These are phyloP conservation scores for Crucihimalaya himalaica DNA, from an alignment of 345 rosid genomes.

Conservation along the genomic window DNA sequence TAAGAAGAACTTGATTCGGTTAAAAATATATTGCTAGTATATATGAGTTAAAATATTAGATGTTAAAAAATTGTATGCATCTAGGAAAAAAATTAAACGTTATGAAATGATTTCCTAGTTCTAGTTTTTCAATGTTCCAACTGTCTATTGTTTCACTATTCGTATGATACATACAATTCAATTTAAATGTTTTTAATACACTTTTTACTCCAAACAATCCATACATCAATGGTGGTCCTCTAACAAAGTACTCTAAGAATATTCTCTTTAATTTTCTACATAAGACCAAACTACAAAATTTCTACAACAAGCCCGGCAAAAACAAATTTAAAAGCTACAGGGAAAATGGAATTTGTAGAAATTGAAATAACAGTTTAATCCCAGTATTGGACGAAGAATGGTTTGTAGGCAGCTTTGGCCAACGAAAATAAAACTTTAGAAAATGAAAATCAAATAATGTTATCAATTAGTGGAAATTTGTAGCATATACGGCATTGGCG, in stretches of 20 bases:
- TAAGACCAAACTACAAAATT: conserved; percentile 28
- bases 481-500: background rate
- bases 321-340: background rate
- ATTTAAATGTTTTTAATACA: background rate
- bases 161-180: conserved; percentile 8
- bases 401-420: conserved; percentile 3
- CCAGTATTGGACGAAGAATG: background rate
- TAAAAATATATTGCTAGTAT: background rate
- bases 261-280: conserved; percentile 34
- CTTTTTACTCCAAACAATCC: conserved; percentile 33
- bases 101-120: background rate
- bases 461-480: background rate
- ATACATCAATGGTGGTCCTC: conserved; percentile 35
- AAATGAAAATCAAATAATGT: background rate
- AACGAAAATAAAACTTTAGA: background rate
- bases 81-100: background rate
- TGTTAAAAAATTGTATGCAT: background rate
- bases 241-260: conserved; percentile 28
- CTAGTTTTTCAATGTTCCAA: background rate
- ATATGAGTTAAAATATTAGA: background rate
- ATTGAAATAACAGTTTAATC: conserved; percentile 1
- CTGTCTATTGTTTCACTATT: conserved; percentile 10
- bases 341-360: background rate
- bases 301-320: conserved; percentile 40
- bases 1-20: background rate